phyloP scores from a whole-genome alignment of 768 basidiomycete species.

The Tylopilus sp. region DNA sequence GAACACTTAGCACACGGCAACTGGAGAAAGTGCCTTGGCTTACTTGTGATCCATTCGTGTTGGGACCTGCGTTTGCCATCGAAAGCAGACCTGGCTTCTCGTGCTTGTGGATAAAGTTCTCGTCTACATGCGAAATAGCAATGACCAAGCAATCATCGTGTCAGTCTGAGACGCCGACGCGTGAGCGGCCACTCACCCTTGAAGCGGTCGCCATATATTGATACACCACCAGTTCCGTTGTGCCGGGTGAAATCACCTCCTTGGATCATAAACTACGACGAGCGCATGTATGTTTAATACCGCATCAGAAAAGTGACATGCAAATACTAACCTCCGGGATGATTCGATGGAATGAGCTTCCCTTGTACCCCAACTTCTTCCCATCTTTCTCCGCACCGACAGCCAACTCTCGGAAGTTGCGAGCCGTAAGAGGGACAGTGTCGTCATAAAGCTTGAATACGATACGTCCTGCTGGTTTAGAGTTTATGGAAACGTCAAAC shows the following conservation, averaged over 20 bases:
- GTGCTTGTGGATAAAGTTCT: constrained; percentile 69
- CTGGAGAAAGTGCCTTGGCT: constrained; percentile 5
- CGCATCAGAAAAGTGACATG: not conserved
- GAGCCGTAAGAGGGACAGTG: constrained; percentile 74
- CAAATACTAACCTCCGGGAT: constrained; percentile 52
- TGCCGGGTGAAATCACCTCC: constrained; percentile 81
- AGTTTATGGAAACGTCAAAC: constrained; percentile 67
- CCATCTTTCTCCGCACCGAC: constrained; percentile 41
- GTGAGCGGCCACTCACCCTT: constrained; percentile 43
- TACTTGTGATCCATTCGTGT: constrained; percentile 80
- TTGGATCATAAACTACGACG: constrained; percentile 76
- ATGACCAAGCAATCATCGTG: too few relatives aligned
- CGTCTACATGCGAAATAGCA: constrained; percentile 40
- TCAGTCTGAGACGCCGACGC: not conserved
- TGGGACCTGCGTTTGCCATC: constrained; percentile 85
- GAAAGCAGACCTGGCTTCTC: constrained; percentile 64
- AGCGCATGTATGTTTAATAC: not conserved
- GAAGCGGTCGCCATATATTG: constrained; percentile 83
- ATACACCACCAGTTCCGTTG: constrained; percentile 80
- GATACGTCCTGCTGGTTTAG: constrained; percentile 61
- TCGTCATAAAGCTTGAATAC: constrained; percentile 83
- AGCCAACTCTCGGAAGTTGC: constrained; percentile 80
- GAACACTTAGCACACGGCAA: not conserved
- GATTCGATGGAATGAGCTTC: constrained; percentile 67
- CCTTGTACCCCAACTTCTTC: constrained; percentile 69